These are phyloP conservation scores for Penicillium robsamsonii DNA, from an alignment of 495 filamentous ascomycete species.

Conservation along the genomic window DNA sequence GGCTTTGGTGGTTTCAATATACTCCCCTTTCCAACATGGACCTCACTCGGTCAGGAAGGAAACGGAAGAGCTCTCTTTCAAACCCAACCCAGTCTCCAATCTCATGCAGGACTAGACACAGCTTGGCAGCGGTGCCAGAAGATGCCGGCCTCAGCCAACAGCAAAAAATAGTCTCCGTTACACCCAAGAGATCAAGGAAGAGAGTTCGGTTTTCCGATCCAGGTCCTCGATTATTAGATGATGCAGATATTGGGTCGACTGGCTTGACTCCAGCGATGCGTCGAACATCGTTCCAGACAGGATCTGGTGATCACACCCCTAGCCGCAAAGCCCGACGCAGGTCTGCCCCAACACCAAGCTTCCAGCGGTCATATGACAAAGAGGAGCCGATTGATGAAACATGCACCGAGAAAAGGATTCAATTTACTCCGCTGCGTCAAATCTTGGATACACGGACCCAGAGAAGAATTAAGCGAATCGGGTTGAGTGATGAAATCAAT, in stretches of 20 bases:
- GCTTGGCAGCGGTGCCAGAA: not conserved
- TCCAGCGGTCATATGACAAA: conserved; percentile 25
- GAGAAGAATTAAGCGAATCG: conserved; percentile 66
- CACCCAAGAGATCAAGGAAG: conserved; percentile 50
- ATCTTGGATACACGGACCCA: conserved; percentile 69
- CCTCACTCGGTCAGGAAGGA: conserved; percentile 30
- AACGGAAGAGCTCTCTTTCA: conserved; percentile 32
- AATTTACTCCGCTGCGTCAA: conserved; percentile 68
- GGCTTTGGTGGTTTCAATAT: not conserved
- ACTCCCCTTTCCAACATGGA: conserved; percentile 21
- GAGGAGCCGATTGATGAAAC: conserved; percentile 28
- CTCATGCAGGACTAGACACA: conserved; percentile 22
- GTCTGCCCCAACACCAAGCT: conserved; percentile 33
- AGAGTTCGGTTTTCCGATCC: conserved; percentile 73
- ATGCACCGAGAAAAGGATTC: conserved; percentile 41
- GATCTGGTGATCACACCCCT: conserved; percentile 34
- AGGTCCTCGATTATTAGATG: conserved; percentile 44
- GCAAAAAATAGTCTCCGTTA: conserved; percentile 13
- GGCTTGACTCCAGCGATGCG: conserved; percentile 67
- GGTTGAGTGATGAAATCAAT: conserved; percentile 75
- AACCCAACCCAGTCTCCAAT: conserved; percentile 20
- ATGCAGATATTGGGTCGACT: conserved; percentile 44
- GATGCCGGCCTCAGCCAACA: conserved; percentile 1
- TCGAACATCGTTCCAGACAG: conserved; percentile 50
- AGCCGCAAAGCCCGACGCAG: conserved; percentile 42